Evolutionary conservation across 2,329 filamentous ascomycete species (phyloP).

Genomic region (Neonectria punicea): DNA sequence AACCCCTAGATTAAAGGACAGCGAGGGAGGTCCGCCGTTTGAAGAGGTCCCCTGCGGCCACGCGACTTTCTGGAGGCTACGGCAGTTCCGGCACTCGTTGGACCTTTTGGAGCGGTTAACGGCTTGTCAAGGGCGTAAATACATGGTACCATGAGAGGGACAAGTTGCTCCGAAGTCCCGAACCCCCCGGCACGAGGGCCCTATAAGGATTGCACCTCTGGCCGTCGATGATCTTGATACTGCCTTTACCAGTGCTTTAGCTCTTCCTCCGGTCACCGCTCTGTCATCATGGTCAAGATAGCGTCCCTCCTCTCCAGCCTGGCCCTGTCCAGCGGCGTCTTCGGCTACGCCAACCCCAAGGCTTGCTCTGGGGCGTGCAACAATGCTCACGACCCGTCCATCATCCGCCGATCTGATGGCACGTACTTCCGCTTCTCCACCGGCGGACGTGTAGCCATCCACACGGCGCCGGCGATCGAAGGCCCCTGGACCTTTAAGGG

Average conservation of each 20-base stretch:
- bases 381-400: slow-evolving; percentile 50
- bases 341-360: slow-evolving; percentile 45
- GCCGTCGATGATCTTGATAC: background rate
- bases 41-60: background rate
- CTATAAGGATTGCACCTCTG: background rate
- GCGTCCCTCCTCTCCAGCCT: slow-evolving; percentile 15
- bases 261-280: background rate
- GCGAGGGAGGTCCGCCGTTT: slow-evolving; percentile 1
- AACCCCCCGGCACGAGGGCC: background rate
- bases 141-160: background rate
- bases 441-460: slow-evolving; percentile 52
- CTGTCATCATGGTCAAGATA: slow-evolving; percentile 21
- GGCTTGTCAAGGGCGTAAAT: background rate
- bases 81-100: background rate
- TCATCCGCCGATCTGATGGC: slow-evolving; percentile 53
- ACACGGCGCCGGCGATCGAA: slow-evolving; percentile 48
- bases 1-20: slow-evolving; percentile 15
- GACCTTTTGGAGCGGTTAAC: background rate
- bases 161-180: background rate
- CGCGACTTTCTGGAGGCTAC: background rate
- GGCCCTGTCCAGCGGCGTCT: slow-evolving; percentile 9
- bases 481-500: slow-evolving; percentile 57
- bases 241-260: background rate
- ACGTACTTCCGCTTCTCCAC: slow-evolving; percentile 57
- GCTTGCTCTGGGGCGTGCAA: slow-evolving; percentile 51